Evolutionary conservation across 331 rosid species (phyloP), one percentile per base, ranked within the genome.

Genomic region (Acacia pycnantha): DNA sequence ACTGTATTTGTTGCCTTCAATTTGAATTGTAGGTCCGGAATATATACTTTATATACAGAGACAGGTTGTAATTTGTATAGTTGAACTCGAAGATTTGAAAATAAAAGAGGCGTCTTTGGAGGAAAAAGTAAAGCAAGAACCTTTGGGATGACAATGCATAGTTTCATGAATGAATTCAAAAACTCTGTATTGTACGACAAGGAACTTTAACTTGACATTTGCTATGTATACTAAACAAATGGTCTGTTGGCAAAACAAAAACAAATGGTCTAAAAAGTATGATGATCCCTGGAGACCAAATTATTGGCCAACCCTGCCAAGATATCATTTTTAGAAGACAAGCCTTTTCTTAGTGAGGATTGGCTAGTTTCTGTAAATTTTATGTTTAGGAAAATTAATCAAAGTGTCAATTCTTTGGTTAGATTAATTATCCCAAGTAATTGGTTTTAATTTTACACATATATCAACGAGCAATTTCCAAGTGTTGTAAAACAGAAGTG

Each of bases 11-110:
- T 66, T 29, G 19, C 46, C 24, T 66, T 66, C n/a, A 33, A 35
- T n/a, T 77, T 77, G 35, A 37, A 11, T 62, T 77, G 67, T 29
- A 29, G 35, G 65, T 44, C 21, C 22, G n/a, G 81, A 76, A 77
- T 26, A 46, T 15, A 21, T 64, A 43, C 73, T 64, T 64, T 47
- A 1, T 54, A 14, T 10, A 4, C 24, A 66, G 29, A 51, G 64
- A 27, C 40, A 11, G 59, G 61, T 21, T 21, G 61, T 22, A 3
- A 67, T 50, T 11, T 22, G 70, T 3, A 26, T 66, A 62, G 37
- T 75, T 51, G 13, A 19, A 19, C 37, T 66, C n/a, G 58, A 24
- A 72, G 43, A 16, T 72, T 72, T 73, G 77, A 73, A 72, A 16
- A 2, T 14, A 0, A 71, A 14, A 72, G 37, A 46, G 29, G 31